phyloP scores from a whole-genome alignment of 495 filamentous ascomycete genomes.

The Poronia punctata region DNA sequence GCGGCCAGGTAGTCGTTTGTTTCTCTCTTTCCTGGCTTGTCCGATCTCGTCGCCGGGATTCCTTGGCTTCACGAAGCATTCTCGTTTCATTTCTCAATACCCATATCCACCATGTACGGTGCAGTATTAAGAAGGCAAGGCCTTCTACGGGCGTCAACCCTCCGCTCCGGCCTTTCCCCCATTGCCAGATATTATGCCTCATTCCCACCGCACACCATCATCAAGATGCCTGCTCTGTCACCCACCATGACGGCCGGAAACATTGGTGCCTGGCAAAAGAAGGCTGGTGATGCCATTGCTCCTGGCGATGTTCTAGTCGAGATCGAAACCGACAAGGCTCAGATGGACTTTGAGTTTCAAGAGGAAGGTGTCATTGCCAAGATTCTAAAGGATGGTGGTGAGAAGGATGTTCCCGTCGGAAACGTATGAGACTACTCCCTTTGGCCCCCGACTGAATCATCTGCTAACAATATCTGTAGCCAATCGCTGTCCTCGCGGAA shows the following conservation, averaged over 20 bases:
- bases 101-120: slow-evolving; percentile 42
- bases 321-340: slow-evolving; percentile 99
- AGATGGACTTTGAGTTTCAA: slow-evolving; percentile 99
- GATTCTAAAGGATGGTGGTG: slow-evolving; percentile 85
- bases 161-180: slow-evolving; percentile 36
- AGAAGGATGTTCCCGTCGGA: slow-evolving; percentile 92
- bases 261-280: slow-evolving; percentile 97
- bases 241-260: slow-evolving; percentile 96
- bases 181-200: slow-evolving; percentile 54
- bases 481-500: slow-evolving; percentile 92
- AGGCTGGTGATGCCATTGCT: slow-evolving; percentile 76
- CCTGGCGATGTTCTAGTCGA: slow-evolving; percentile 98
- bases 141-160: slow-evolving; percentile 38
- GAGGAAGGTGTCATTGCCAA: slow-evolving; percentile 96
- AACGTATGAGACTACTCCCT: slow-evolving; percentile 58
- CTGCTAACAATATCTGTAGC: slow-evolving; percentile 51
- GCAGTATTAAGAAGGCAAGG: slow-evolving; percentile 48
- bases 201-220: slow-evolving; percentile 87
- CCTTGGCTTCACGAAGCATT: neutral
- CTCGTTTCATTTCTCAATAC: slow-evolving; percentile 2
- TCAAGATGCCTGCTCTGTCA: slow-evolving; percentile 97
- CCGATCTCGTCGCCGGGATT: slow-evolving; percentile 19
- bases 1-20: slow-evolving; percentile 15
- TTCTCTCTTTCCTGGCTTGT: slow-evolving; percentile 12
- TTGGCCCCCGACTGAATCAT: slow-evolving; percentile 14